A percentile compares a stretch with the other conserved stretches of the same genome.
Conservation (phyloP, 1,284 basidiomycete species). For the Cryptococcus sp. region DNA sequence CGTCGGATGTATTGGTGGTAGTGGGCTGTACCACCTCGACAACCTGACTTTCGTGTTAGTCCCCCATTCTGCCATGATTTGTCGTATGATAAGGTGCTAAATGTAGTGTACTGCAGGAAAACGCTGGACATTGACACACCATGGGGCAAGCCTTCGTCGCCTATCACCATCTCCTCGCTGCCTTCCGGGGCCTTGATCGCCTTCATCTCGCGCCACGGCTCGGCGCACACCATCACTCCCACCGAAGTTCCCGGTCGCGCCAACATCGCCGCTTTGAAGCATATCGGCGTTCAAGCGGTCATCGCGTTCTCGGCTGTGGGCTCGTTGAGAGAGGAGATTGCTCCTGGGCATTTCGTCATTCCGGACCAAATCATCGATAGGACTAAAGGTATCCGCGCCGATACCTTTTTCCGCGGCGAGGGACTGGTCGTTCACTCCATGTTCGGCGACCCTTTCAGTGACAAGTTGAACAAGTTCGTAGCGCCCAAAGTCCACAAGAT, state of each 20-base stretch:
- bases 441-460: slow-evolving; percentile 88
- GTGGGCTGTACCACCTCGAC: slow-evolving; percentile 84
- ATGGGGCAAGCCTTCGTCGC: slow-evolving; percentile 90
- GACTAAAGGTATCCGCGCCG: slow-evolving; percentile 85
- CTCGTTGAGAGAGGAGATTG: slow-evolving; percentile 90
- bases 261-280: slow-evolving; percentile 94
- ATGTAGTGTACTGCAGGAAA: slow-evolving; percentile 57
- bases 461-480: slow-evolving; percentile 69
- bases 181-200: slow-evolving; percentile 78
- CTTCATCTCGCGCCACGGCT: slow-evolving; percentile 89
- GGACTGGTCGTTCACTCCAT: slow-evolving; percentile 86
- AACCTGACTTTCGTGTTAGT: slow-evolving; percentile 78
- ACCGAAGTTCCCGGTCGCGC: slow-evolving; percentile 79
- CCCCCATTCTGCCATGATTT: neutral
- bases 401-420: slow-evolving; percentile 82
- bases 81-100: neutral
- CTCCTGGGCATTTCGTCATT: slow-evolving; percentile 85
- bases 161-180: slow-evolving; percentile 82
- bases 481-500: slow-evolving; percentile 65
- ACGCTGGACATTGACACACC: slow-evolving; percentile 65
- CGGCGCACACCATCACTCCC: slow-evolving; percentile 70
- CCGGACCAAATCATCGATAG: slow-evolving; percentile 95
- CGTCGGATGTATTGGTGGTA: slow-evolving; percentile 81
- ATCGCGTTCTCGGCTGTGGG: slow-evolving; percentile 96
- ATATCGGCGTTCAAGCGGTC: slow-evolving; percentile 82